phyloP scores from a whole-genome alignment of 768 basidiomycete species.

The Lactarius indigo region DNA sequence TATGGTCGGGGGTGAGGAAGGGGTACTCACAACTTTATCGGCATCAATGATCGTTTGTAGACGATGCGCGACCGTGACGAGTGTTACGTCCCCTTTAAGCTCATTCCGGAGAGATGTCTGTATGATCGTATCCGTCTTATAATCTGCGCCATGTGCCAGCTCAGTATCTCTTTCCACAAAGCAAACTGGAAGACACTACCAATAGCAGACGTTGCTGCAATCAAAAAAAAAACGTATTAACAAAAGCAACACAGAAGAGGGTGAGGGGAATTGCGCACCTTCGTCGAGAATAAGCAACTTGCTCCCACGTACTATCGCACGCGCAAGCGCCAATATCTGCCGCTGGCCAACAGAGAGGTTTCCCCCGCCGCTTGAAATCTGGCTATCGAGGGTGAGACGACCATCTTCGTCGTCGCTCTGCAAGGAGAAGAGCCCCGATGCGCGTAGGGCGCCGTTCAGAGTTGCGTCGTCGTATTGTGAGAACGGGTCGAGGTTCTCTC shows the following conservation, averaged over 20 bases:
- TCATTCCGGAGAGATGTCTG: constrained; percentile 52
- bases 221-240: neutral
- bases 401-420: constrained; percentile 38
- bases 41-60: constrained; percentile 58
- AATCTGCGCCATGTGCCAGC: constrained; percentile 35
- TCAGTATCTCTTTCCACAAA: no score
- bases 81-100: constrained; percentile 41
- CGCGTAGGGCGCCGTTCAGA: constrained; percentile 46
- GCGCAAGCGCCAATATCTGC: constrained; percentile 56
- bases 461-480: constrained; percentile 49
- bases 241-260: neutral
- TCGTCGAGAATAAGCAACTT: constrained; percentile 60
- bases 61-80: constrained; percentile 61
- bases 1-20: neutral
- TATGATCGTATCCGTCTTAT: constrained; percentile 53
- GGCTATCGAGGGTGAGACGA: constrained; percentile 43
- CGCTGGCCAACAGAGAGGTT: constrained; percentile 56
- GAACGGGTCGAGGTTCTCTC: constrained; percentile 60
- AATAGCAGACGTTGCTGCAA: constrained; percentile 45
- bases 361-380: constrained; percentile 41
- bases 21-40: constrained; percentile 47
- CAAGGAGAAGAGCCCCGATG: constrained; percentile 44
- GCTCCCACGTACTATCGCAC: constrained; percentile 53
- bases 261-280: constrained; percentile 30
- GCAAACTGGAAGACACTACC: constrained; percentile 27